These are phyloP conservation scores for Fraxinus angustifolia DNA, from an alignment of 305 asterid genomes.

Conservation along the genomic window DNA sequence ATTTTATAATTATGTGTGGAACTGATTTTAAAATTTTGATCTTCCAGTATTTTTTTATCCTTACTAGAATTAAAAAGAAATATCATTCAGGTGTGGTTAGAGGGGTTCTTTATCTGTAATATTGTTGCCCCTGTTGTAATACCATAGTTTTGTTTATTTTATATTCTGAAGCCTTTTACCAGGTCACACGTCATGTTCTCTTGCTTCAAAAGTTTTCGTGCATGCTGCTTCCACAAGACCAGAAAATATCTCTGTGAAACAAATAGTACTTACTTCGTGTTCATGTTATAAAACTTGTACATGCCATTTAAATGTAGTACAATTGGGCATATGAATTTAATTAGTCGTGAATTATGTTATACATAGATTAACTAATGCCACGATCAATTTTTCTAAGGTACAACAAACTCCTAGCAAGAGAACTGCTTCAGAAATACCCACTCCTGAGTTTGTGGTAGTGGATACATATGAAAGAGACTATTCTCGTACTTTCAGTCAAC, in stretches of 20 bases:
- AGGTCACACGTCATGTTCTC: not conserved
- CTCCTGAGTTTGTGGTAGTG: constrained; percentile 84
- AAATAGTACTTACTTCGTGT: not conserved
- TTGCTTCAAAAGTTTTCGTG: not conserved
- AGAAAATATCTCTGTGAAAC: not conserved
- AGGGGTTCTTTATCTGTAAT: not conserved
- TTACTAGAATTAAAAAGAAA: not conserved
- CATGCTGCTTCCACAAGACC: not conserved
- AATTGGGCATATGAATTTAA: constrained; percentile 8
- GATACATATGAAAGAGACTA: constrained; percentile 97
- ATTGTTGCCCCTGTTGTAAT: not conserved
- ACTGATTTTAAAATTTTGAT: constrained; percentile 9
- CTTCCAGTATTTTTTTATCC: not conserved
- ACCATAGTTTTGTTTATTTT: not conserved
- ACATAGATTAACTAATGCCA: constrained; percentile 15
- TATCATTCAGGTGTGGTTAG: not conserved
- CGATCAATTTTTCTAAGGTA: constrained; percentile 39
- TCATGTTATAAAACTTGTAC: not conserved
- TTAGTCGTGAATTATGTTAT: not conserved
- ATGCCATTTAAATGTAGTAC: constrained; percentile 13
- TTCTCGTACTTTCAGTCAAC: constrained; percentile 79
- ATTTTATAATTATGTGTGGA: not conserved
- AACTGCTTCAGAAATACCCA: constrained; percentile 85
- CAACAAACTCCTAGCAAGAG: constrained; percentile 67
- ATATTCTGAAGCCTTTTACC: not conserved